Conservation (phyloP, 257 asterid genomes). For the Fraxinus americana region DNA sequence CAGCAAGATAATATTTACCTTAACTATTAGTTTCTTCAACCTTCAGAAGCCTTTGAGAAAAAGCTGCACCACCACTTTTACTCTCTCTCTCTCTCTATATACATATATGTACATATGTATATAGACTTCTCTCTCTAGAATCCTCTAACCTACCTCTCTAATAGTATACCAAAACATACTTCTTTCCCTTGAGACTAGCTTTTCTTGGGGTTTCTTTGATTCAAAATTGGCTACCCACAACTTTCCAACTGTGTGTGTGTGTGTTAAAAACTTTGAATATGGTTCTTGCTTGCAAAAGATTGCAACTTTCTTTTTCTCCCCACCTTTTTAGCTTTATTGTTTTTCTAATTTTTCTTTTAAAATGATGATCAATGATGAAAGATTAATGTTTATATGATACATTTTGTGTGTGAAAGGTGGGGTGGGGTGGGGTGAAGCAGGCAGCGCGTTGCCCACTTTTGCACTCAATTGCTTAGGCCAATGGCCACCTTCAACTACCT, state of each 20-base stretch:
- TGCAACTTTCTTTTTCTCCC: conserved; percentile 29
- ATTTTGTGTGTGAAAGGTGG: conserved; percentile 13
- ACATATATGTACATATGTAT: conserved; percentile 3
- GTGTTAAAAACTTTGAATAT: conserved; percentile 31
- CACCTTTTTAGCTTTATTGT: conserved; percentile 32
- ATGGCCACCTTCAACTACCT: conserved; percentile 55
- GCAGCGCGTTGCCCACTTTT: conserved; percentile 45
- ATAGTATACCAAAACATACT: conserved; percentile 26
- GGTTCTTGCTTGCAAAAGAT: conserved; percentile 50
- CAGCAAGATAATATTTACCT: conserved; percentile 39
- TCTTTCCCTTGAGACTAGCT: conserved; percentile 30
- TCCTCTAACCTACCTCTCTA: conserved; percentile 41
- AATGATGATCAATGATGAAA: conserved; percentile 43
- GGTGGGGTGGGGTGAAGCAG: not conserved
- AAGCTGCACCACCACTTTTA: conserved; percentile 50
- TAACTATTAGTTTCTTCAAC: conserved; percentile 29
- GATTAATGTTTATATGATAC: conserved; percentile 4
- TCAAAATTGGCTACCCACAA: conserved; percentile 29
- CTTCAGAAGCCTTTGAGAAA: conserved; percentile 47
- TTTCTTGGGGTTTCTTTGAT: conserved; percentile 7
- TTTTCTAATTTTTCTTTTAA: conserved; percentile 28
- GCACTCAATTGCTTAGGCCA: conserved; percentile 44
- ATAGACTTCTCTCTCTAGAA: conserved; percentile 32
- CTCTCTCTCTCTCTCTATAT: conserved; percentile 31
- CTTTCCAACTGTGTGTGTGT: conserved; percentile 26